Percentiles rank a stretch among this genome's conserved stretches.
Conservation (phyloP, 2,329 filamentous ascomycete genomes). For the Rhexocercosporidium sp. region DNA sequence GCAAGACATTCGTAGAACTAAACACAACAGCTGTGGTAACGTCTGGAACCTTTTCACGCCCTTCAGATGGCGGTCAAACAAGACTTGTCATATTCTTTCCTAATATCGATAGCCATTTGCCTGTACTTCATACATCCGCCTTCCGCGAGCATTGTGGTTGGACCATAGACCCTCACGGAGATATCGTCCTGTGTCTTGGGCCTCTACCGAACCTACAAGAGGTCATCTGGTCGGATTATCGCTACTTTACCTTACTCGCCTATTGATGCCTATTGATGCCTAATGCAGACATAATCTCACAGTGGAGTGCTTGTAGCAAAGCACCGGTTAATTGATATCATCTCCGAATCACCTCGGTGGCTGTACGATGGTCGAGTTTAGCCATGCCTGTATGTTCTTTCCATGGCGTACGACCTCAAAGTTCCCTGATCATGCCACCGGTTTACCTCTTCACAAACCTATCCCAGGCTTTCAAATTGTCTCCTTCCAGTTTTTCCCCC, state of each 20-base stretch:
- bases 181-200: neutral
- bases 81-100: neutral
- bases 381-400: neutral
- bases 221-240: neutral
- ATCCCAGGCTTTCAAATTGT: neutral
- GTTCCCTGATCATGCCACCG: neutral
- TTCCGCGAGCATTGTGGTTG: neutral
- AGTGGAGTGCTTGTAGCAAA: too few relatives aligned
- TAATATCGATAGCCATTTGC: neutral
- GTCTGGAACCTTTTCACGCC: neutral
- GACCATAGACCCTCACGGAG: neutral
- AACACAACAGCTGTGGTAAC: neutral
- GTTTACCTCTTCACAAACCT: neutral
- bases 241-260: too few relatives aligned
- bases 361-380: neutral
- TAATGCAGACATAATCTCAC: neutral
- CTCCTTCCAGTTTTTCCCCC: neutral
- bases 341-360: too few relatives aligned
- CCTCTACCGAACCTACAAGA: neutral
- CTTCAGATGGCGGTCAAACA: neutral
- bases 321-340: too few relatives aligned
- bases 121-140: neutral
- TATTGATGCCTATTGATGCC: too few relatives aligned
- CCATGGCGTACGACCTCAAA: neutral
- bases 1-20: neutral